Evolutionary conservation across 768 basidiomycete genomes (phyloP), one percentile per base, ranked within the genome.

Genomic region (Tulasnella calospora): DNA sequence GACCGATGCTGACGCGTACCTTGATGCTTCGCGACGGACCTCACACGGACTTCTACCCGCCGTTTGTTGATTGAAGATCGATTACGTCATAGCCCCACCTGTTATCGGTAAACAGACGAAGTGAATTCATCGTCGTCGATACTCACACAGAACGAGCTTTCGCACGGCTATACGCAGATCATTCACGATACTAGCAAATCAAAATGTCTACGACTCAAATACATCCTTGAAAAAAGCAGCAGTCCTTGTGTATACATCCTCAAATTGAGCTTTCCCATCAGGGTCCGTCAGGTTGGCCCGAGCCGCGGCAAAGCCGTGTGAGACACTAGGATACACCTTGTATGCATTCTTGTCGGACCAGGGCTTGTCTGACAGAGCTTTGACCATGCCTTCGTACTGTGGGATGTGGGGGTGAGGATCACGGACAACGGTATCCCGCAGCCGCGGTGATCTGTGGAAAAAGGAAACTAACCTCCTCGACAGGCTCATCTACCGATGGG

Each of bases 401-500:
- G 35, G 35, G 17, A 35, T 7, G 35, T 35, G 40, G 30, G 13
- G 23, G 27, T 47, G 15, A 41, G 17, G 73, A 33, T 47, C 27
- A 41, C 46, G 35, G 35, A 36, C 19, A 47, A 35, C 71, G 23
- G n/a, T 41, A 72, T 23, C 2, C 61, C 61, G 61, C 12, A 6
- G 33, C 61, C 61, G 61, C 61, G 61, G 61, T 15, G 27, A 15
- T 72, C 71, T 72, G 30, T 17, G 33, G 44, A 19, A n/a, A 17
- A 13, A 40, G 36, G 72, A 4, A 36, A 82, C 85, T n/a, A 70
- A 89, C 90, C 83, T 90, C 88, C 4, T 87, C 86, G 21, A 85
- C 81, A 15, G 89, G 86, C 81, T 92, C 91, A 80, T 90, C 90
- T 61, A 87, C 85, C 75, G 90, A 90, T 33, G 88, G 85, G 82